Conservation (phyloP, 176 grass and related monocot species). For the Phragmites australis region DNA sequence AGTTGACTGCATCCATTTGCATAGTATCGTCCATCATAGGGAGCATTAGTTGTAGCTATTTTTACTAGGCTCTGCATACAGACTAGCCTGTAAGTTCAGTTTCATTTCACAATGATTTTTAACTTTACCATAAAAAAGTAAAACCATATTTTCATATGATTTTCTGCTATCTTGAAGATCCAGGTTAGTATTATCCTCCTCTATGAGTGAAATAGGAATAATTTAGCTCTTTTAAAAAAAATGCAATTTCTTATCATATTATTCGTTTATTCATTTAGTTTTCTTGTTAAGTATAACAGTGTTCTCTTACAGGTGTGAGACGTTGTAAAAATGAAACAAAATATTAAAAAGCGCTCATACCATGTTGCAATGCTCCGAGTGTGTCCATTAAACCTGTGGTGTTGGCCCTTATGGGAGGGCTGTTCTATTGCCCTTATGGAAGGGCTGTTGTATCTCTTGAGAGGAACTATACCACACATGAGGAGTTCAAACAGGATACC, state of each 20-base stretch:
- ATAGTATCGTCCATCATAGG: not conserved
- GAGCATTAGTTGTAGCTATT: not conserved
- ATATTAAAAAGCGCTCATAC: slow-evolving; percentile 27
- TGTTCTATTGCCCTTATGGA: slow-evolving; percentile 32
- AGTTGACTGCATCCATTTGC: slow-evolving; percentile 12
- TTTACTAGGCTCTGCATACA: not conserved
- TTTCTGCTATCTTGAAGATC: slow-evolving; percentile 6
- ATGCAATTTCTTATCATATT: not conserved
- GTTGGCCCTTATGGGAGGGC: slow-evolving; percentile 39
- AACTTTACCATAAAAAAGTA: not conserved
- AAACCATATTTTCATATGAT: not conserved
- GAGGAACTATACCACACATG: slow-evolving; percentile 12
- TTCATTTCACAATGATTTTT: not conserved
- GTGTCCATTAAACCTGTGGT: slow-evolving; percentile 44
- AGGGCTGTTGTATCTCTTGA: slow-evolving; percentile 38
- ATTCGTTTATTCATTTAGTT: slow-evolving; percentile 11
- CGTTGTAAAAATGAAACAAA: slow-evolving; percentile 49
- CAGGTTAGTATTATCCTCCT: slow-evolving; percentile 10
- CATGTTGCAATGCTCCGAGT: slow-evolving; percentile 35
- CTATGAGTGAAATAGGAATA: slow-evolving; percentile 10
- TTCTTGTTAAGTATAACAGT: slow-evolving; percentile 41
- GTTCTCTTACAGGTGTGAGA: slow-evolving; percentile 53
- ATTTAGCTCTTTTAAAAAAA: slow-evolving; percentile 12
- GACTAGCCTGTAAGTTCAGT: not conserved
- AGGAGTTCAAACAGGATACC: slow-evolving; percentile 54